These are phyloP conservation scores for Pholiota conissans DNA, from an alignment of 768 basidiomycete species.

Conservation along the genomic window DNA sequence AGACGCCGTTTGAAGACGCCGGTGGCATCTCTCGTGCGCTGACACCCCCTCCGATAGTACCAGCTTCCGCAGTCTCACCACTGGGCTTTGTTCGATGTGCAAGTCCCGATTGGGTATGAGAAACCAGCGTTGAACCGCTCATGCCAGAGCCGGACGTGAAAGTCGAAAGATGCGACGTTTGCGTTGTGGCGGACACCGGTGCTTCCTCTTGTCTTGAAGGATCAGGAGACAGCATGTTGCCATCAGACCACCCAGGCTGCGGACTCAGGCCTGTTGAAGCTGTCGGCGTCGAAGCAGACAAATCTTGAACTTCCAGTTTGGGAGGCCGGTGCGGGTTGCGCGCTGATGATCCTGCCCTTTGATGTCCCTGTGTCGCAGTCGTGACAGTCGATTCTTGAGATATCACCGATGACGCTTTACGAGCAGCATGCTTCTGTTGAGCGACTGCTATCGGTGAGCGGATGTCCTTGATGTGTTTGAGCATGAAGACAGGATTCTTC, in stretches of 20 bases:
- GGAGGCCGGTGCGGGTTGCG: conserved; percentile 60
- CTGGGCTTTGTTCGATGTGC: conserved; percentile 17
- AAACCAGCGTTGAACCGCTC: conserved; percentile 30
- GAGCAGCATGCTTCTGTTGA: conserved; percentile 90
- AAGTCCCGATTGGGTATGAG: conserved; percentile 26
- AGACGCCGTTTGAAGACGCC: conserved; percentile 54
- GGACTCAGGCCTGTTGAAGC: conserved; percentile 60
- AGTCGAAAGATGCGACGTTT: conserved; percentile 24
- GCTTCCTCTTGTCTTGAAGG: conserved; percentile 41
- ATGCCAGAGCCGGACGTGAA: conserved; percentile 22
- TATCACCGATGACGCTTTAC: conserved; percentile 68
- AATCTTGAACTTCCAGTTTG: conserved; percentile 67
- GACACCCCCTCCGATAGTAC: conserved; percentile 12
- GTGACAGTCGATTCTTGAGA: conserved; percentile 41
- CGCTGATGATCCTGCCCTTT: conserved; percentile 38
- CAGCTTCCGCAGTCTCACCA: conserved; percentile 16
- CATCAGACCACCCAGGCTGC: conserved; percentile 78
- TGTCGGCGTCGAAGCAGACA: conserved; percentile 48
- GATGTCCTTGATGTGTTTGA: conserved; percentile 95
- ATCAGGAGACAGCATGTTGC: conserved; percentile 59
- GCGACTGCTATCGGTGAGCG: conserved; percentile 96
- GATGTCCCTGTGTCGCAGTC: conserved; percentile 44
- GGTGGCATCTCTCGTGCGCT: conserved; percentile 29
- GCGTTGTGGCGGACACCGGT: conserved; percentile 36
- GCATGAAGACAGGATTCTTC: conserved; percentile 99